Evolutionary conservation across 352 stramenopile genomes (phyloP).

Genomic region (Aphanomyces cochlioides): DNA sequence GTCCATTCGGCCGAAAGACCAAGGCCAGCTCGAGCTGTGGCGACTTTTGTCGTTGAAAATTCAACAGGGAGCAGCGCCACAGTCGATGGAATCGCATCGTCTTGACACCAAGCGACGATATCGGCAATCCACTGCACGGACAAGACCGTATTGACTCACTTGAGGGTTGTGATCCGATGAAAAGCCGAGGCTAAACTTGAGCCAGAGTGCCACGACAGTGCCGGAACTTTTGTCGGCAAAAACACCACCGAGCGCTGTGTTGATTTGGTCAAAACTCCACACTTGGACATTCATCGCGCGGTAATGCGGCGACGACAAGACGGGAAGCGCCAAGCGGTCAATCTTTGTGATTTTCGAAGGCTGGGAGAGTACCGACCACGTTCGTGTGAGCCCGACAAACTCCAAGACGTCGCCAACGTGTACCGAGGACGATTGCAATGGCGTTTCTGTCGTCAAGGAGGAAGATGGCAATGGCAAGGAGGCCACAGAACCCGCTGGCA

Average conservation of each 20-base stretch:
- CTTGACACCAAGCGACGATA: conserved; percentile 22
- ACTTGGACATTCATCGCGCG: conserved; percentile 1
- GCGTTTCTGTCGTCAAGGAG: no score
- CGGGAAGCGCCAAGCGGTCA: background rate
- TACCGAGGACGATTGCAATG: background rate
- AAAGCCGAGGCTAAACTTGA: conserved; percentile 29
- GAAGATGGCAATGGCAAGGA: background rate
- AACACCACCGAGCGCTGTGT: conserved; percentile 14
- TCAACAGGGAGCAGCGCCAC: conserved; percentile 32
- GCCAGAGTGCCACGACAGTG: conserved; percentile 29
- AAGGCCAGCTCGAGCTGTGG: conserved; percentile 38
- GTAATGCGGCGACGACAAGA: background rate
- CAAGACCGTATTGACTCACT: conserved; percentile 31
- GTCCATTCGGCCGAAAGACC: conserved; percentile 36
- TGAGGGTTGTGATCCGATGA: conserved; percentile 21
- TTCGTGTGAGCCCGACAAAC: conserved; percentile 9
- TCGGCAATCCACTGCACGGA: conserved; percentile 30
- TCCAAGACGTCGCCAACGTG: conserved; percentile 1
- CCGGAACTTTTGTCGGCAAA: conserved; percentile 22
- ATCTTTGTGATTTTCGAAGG: background rate
- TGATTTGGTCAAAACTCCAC: conserved; percentile 34
- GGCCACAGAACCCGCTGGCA: background rate
- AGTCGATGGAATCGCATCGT: conserved; percentile 20
- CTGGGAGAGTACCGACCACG: background rate
- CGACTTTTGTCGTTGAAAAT: conserved; percentile 26